A percentile compares a stretch with the other conserved stretches of the same genome.
Conservation (phyloP, 345 rosid genomes). For the Hevea brasiliensis region DNA sequence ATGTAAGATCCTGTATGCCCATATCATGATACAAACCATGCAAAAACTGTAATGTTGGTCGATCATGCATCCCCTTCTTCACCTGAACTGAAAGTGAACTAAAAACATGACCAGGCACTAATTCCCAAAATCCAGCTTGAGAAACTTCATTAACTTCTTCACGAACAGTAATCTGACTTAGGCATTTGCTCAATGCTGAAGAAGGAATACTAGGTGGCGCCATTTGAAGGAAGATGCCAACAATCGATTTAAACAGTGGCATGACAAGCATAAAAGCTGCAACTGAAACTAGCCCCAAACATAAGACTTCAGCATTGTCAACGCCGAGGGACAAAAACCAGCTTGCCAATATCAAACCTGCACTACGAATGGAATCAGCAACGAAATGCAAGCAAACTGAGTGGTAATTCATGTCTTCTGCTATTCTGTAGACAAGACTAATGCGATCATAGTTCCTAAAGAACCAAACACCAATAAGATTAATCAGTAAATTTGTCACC, state of each 20-base stretch:
- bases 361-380: slow-evolving; percentile 96
- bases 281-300: slow-evolving; percentile 84
- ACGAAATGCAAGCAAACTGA: slow-evolving; percentile 91
- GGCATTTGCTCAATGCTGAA: slow-evolving; percentile 85
- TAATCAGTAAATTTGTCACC: slow-evolving; percentile 83
- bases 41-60: slow-evolving; percentile 48
- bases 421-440: slow-evolving; percentile 77
- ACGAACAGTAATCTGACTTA: slow-evolving; percentile 74
- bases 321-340: slow-evolving; percentile 97
- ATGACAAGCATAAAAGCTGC: slow-evolving; percentile 80
- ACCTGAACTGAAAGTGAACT: slow-evolving; percentile 82
- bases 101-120: slow-evolving; percentile 85
- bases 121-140: slow-evolving; percentile 91
- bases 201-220: slow-evolving; percentile 84
- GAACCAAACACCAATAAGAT: slow-evolving; percentile 97
- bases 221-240: slow-evolving; percentile 87
- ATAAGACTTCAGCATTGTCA: slow-evolving; percentile 87
- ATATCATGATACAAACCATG: slow-evolving; percentile 77
- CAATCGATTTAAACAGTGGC: slow-evolving; percentile 83
- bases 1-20: slow-evolving; percentile 81
- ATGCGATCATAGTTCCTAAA: slow-evolving; percentile 93
- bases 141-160: slow-evolving; percentile 78
- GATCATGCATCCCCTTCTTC: slow-evolving; percentile 64
- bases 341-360: slow-evolving; percentile 94
- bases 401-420: slow-evolving; percentile 98